phyloP scores from a whole-genome alignment of 1,284 basidiomycete genomes.

The Austroboletus olivaceoglutinosus region DNA sequence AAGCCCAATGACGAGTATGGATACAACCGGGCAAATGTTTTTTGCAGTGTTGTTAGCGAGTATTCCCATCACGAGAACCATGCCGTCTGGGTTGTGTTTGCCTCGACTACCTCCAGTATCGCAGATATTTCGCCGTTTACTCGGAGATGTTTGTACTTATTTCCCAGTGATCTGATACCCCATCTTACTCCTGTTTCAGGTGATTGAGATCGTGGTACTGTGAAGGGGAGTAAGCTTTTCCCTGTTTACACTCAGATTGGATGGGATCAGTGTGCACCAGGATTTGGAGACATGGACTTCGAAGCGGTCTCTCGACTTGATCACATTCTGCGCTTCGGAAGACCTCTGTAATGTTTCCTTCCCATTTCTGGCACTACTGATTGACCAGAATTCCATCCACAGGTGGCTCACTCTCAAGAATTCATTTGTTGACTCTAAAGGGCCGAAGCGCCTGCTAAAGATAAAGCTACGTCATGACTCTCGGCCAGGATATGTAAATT shows the following conservation, averaged over 20 bases:
- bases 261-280: not conserved
- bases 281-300: not conserved
- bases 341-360: not conserved
- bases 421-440: no score
- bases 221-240: not conserved
- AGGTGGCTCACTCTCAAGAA: not conserved
- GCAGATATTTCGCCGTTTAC: not conserved
- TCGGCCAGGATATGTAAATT: no score
- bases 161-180: no score
- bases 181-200: no score
- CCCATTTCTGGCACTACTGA: not conserved
- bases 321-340: not conserved
- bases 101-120: conserved; percentile 11
- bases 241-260: not conserved
- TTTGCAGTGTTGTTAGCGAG: conserved; percentile 1
- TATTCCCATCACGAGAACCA: conserved; percentile 4
- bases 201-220: conserved; percentile 1
- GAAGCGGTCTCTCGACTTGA: not conserved
- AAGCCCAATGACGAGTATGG: not conserved
- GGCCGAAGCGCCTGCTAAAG: no score
- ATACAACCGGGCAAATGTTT: conserved; percentile 4
- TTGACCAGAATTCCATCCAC: not conserved
- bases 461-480: no score
- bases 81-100: conserved; percentile 12
- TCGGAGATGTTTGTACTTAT: no score